These are phyloP conservation scores for Dioszegia hungarica DNA, from an alignment of 768 basidiomycete genomes.

Conservation along the genomic window DNA sequence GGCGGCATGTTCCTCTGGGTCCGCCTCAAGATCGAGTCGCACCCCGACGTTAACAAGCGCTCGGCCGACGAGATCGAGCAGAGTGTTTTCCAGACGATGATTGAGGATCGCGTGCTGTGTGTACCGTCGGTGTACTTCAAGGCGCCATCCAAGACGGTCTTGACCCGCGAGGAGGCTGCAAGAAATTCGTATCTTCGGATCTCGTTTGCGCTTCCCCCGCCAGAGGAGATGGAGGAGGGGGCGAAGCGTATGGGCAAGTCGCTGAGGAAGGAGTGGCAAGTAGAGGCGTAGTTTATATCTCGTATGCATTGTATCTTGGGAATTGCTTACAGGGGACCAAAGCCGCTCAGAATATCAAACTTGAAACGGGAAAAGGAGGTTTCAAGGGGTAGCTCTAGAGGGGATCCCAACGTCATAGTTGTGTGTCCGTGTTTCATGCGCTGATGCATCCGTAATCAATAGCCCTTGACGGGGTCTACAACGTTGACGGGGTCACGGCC, in stretches of 20 bases:
- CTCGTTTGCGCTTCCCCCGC: slow-evolving; percentile 13
- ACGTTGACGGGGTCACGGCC: slow-evolving; percentile 28
- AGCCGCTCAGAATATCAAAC: no score
- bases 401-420: no score
- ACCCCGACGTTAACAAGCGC: slow-evolving; percentile 8
- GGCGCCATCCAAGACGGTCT: slow-evolving; percentile 8
- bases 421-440: no score
- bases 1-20: slow-evolving; percentile 37
- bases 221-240: slow-evolving; percentile 25
- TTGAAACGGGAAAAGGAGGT: no score
- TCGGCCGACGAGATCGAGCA: slow-evolving; percentile 18
- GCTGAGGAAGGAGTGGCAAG: slow-evolving; percentile 12
- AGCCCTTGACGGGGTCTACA: slow-evolving; percentile 40
- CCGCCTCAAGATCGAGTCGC: slow-evolving; percentile 16
- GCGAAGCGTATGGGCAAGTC: slow-evolving; percentile 13
- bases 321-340: no score
- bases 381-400: no score
- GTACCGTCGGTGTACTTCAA: slow-evolving; percentile 20
- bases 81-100: slow-evolving; percentile 11
- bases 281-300: not conserved
- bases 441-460: no score
- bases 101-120: slow-evolving; percentile 15
- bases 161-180: slow-evolving; percentile 18
- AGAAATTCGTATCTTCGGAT: slow-evolving; percentile 17
- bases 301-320: no score